Conservation (phyloP, 129 eudicot genomes). For the Glebionis coronaria region DNA sequence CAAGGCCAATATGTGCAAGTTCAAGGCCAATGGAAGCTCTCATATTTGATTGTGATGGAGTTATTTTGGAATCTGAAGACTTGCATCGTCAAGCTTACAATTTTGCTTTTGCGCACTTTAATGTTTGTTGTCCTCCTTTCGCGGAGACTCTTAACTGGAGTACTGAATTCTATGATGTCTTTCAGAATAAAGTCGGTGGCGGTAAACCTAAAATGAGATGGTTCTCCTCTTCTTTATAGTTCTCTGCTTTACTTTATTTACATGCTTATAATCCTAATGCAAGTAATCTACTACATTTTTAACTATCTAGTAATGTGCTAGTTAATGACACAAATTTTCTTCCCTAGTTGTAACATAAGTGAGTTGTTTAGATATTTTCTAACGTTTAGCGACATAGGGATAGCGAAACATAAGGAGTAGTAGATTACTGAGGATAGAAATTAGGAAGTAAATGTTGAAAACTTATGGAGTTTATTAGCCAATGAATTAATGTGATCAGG, state of each 20-base stretch:
- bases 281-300: no score
- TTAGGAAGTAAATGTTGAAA: no score
- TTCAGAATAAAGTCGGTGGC: conserved; percentile 89
- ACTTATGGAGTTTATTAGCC: no score
- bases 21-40: conserved; percentile 73
- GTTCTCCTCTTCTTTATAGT: conserved; percentile 25
- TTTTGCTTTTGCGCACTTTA: conserved; percentile 78
- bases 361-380: no score
- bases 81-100: conserved; percentile 96
- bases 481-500: conserved; percentile 37
- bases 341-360: no score
- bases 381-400: no score
- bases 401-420: no score
- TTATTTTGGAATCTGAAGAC: conserved; percentile 89
- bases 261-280: no score
- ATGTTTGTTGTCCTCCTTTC: conserved; percentile 61
- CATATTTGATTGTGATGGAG: conserved; percentile 96
- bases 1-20: conserved; percentile 22
- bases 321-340: neutral
- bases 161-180: conserved; percentile 69
- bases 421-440: no score
- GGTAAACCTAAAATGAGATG: conserved; percentile 99
- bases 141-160: conserved; percentile 64
- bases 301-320: neutral
- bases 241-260: no score